Base-by-base conservation (phyloP, 2,329 filamentous ascomycete genomes). In the Hypoxylon rubiginosum region DNA sequence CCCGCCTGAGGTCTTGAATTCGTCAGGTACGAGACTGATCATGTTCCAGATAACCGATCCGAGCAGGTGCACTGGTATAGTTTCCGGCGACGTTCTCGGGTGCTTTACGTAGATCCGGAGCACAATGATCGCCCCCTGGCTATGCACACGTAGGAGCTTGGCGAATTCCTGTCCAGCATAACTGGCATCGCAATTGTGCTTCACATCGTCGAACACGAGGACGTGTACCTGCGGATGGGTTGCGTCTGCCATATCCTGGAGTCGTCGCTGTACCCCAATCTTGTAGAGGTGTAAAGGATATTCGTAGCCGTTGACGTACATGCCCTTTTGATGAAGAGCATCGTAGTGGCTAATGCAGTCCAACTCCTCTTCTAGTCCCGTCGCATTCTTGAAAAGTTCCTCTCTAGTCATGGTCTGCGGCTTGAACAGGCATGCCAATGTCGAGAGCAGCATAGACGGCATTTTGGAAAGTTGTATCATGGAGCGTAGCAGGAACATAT, bases 121-220 rank as follows among this genome's bases (percentile, higher is more conserved):
- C 4, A 72, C 55, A 7, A 64, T 11, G 3, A 65, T 63, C 5
- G 34, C 24, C 0, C 58, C 57, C 9, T n/a, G n/a, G n/a, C 46
- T 41, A 11, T 65, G 58, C 21, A 62, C 71, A 3, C 67, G 67
- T 1, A 69, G 54, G 45, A 39, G 66, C n/a, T 57, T 64, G 4
- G 71, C 71, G 51, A 64, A 71, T 26, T 71, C 69, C 2, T 59
- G 43, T 5, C 66, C 69, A 9, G 58, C 64, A n/a, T 54, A 36
- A 2, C 63, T 49, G 2, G 69, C 57, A 0, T 46, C 24, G 49
- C 67, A 65, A 8, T 63, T 55, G 3, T 50, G 28, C 6, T 45
- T 8, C 4, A 58, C 5, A n/a, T 30, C 58, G 32, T 56, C 9
- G 15, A 71, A 59, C 10, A 36, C 13, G 34, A 36, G 11, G 8